Percentiles rank a stretch among this genome's conserved stretches.
Conservation (phyloP, 2,329 filamentous ascomycete species). For the Paraconiothyrium sp. region DNA sequence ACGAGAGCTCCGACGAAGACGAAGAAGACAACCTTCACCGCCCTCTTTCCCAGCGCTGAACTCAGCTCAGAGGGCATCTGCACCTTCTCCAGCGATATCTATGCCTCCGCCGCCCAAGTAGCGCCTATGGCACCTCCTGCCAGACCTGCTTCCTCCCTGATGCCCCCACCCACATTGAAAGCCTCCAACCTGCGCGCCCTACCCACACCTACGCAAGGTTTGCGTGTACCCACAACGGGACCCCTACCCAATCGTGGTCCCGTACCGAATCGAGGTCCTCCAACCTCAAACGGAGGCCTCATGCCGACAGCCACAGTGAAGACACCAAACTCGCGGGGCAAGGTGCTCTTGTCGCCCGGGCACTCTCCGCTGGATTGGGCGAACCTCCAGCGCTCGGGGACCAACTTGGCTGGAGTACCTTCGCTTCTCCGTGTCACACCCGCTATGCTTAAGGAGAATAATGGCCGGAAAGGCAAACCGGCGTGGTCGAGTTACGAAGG, state of each 20-base stretch:
- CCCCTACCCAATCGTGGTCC: constrained; percentile 60
- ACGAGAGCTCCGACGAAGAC: constrained; percentile 43
- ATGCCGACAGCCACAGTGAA: constrained; percentile 40
- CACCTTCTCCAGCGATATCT: constrained; percentile 29
- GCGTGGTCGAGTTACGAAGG: constrained; percentile 92
- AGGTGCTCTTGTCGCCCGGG: constrained; percentile 85
- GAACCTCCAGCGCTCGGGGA: constrained; percentile 76
- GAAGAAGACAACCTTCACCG: constrained; percentile 48
- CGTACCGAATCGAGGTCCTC: constrained; percentile 53
- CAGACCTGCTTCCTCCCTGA: constrained; percentile 40
- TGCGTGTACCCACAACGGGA: constrained; percentile 57
- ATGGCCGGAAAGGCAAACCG: constrained; percentile 83
- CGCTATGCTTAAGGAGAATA: constrained; percentile 78
- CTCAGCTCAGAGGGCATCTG: constrained; percentile 56
- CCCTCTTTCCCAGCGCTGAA: constrained; percentile 57
- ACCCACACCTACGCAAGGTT: constrained; percentile 37
- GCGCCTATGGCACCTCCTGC: constrained; percentile 49
- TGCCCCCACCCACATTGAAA: constrained; percentile 48
- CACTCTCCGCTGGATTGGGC: constrained; percentile 98
- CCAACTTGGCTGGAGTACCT: constrained; percentile 58
- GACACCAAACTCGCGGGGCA: constrained; percentile 60
- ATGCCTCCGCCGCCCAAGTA: constrained; percentile 30
- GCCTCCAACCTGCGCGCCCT: constrained; percentile 48
- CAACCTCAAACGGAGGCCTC: constrained; percentile 53
- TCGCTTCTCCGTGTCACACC: constrained; percentile 79